These are phyloP conservation scores for Drechslera avenae DNA, from an alignment of 2,329 filamentous ascomycete species.

Conservation along the genomic window DNA sequence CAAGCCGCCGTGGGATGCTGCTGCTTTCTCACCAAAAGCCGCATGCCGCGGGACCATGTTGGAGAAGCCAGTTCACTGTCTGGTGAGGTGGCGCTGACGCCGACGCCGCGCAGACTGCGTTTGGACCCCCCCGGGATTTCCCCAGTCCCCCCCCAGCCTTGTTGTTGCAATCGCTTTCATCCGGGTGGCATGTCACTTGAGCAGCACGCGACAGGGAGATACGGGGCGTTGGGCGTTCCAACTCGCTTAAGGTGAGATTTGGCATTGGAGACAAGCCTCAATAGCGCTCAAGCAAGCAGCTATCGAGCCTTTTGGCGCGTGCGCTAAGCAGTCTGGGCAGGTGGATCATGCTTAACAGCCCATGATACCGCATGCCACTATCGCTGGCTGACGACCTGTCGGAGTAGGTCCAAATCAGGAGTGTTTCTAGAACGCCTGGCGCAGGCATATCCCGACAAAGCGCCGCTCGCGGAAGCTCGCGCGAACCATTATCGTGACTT, in stretches of 20 bases:
- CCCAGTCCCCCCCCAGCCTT: background rate
- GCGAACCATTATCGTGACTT: background rate
- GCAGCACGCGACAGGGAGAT: constrained; percentile 9
- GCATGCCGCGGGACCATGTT: background rate
- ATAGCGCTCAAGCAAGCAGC: constrained; percentile 5
- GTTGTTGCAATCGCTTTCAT: background rate
- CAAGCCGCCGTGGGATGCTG: constrained; percentile 26
- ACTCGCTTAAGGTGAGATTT: constrained; percentile 19
- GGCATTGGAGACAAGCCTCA: constrained; percentile 24
- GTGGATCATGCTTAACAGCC: constrained; percentile 4
- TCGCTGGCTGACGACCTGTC: constrained; percentile 11
- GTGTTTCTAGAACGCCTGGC: constrained; percentile 22
- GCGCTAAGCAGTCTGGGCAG: constrained; percentile 16
- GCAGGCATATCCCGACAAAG: background rate
- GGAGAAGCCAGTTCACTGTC: background rate
- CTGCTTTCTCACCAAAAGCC: background rate
- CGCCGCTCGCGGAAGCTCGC: background rate
- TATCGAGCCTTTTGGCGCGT: background rate
- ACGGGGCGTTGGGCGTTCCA: constrained; percentile 3
- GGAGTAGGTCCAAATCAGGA: constrained; percentile 6
- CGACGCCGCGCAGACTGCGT: background rate
- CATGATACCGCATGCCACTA: constrained; percentile 11
- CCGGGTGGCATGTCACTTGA: background rate
- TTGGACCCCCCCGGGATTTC: background rate
- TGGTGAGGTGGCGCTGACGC: background rate